Conservation (phyloP, 306 rosid genomes). For the Malus domestica region ASM211411v1 NC_041801.1:8390001-8390500, state of each 20-base stretch:
- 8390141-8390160: slow-evolving; percentile 53
- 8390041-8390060: slow-evolving; percentile 42
- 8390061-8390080: slow-evolving; percentile 68
- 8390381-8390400: slow-evolving; percentile 47
- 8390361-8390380: slow-evolving; percentile 43
- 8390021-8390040: slow-evolving; percentile 72
- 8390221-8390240: slow-evolving; percentile 57
- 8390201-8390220: slow-evolving; percentile 55
- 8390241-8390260: slow-evolving; percentile 45
- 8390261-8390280: slow-evolving; percentile 53
- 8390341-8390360: slow-evolving; percentile 54
- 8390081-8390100: slow-evolving; percentile 52
- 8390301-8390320: slow-evolving; percentile 56
- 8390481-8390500: slow-evolving; percentile 44
- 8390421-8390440: slow-evolving; percentile 52
- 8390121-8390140: slow-evolving; percentile 38
- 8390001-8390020: slow-evolving; percentile 60
- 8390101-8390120: slow-evolving; percentile 24
- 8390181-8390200: slow-evolving; percentile 40
- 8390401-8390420: slow-evolving; percentile 52
- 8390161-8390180: slow-evolving; percentile 35
- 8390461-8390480: slow-evolving; percentile 41
- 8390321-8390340: slow-evolving; percentile 33
- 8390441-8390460: slow-evolving; percentile 44
- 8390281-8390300: slow-evolving; percentile 52